Evolutionary conservation across 2,329 filamentous ascomycete genomes (phyloP).

Genomic region (Nemania sp.): DNA sequence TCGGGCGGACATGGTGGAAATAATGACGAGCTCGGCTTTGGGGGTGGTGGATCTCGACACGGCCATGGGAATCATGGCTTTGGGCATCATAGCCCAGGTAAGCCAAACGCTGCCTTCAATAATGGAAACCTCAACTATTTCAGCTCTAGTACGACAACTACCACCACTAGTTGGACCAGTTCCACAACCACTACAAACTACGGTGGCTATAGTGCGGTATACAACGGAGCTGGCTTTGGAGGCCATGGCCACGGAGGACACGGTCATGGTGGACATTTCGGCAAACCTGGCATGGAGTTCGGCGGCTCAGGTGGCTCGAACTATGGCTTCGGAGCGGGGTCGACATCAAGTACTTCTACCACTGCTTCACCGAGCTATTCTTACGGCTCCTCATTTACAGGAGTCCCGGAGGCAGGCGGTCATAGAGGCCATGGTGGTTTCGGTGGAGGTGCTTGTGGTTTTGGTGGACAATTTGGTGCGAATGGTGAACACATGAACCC

Average conservation of each 20-base stretch:
- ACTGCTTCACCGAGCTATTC: slow-evolving; percentile 10
- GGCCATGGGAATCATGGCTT: slow-evolving; percentile 14
- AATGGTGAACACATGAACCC: background rate
- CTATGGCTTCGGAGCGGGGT: background rate
- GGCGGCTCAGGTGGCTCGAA: background rate
- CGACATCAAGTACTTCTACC: background rate
- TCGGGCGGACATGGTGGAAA: background rate
- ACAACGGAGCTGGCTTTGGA: slow-evolving; percentile 1
- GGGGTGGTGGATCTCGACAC: background rate
- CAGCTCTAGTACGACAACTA: slow-evolving; percentile 1
- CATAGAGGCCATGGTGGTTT: background rate
- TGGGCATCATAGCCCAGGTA: slow-evolving; percentile 3
- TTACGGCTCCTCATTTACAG: background rate
- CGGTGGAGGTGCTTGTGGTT: background rate
- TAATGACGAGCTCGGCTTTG: background rate
- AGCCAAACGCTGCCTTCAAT: background rate
- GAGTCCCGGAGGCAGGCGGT: background rate
- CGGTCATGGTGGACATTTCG: slow-evolving; percentile 1
- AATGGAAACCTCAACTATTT: background rate
- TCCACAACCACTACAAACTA: slow-evolving; percentile 10
- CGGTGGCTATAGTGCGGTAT: background rate
- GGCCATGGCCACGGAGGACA: background rate
- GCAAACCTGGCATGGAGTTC: background rate
- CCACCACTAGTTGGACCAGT: background rate
- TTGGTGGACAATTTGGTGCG: background rate